Evolutionary conservation across 1,284 basidiomycete genomes (phyloP).

Genomic region (Pseudozyma tsukubaensis): DNA sequence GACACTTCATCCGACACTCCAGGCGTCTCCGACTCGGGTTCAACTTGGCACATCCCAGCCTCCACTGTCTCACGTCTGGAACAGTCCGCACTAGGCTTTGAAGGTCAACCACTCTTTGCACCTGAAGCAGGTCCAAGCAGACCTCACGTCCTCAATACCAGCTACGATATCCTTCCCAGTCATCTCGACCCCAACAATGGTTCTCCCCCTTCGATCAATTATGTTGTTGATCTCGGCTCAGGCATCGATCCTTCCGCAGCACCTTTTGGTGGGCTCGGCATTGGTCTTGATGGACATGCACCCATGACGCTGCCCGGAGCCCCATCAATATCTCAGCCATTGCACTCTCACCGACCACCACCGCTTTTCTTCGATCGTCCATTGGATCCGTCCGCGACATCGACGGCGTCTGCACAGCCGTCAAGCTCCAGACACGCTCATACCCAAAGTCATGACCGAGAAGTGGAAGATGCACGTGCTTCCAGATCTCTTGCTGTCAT

Average conservation of each 20-base stretch:
- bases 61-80: constrained; percentile 41
- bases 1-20: constrained; percentile 3
- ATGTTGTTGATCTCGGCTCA: constrained; percentile 36
- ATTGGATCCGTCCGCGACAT: background rate
- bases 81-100: constrained; percentile 45
- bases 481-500: constrained; percentile 35
- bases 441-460: constrained; percentile 10
- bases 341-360: constrained; percentile 15
- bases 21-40: constrained; percentile 15
- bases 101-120: constrained; percentile 36
- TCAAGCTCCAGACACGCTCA: constrained; percentile 4
- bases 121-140: constrained; percentile 16
- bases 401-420: background rate
- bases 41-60: constrained; percentile 20
- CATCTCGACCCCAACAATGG: constrained; percentile 35
- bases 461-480: constrained; percentile 43
- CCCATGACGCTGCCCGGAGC: constrained; percentile 10
- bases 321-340: constrained; percentile 2
- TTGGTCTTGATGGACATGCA: constrained; percentile 42
- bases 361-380: constrained; percentile 26
- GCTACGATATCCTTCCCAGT: constrained; percentile 21
- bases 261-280: constrained; percentile 44
- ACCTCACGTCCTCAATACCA: constrained; percentile 2
- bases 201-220: constrained; percentile 49
- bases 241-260: constrained; percentile 5